phyloP scores from a whole-genome alignment of 305 asterid genomes.

The Fraxinus paxiana region DNA sequence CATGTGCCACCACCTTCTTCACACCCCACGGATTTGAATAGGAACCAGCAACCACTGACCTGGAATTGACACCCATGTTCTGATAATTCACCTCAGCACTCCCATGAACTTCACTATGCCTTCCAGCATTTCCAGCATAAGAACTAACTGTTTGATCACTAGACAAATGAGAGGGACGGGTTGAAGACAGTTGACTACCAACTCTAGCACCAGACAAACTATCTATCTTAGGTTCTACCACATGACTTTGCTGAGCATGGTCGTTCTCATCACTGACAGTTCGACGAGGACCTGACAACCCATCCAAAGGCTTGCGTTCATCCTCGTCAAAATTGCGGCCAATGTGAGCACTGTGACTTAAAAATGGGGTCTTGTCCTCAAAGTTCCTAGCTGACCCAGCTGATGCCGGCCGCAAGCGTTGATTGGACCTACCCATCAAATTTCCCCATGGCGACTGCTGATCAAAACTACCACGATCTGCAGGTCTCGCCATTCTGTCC shows the following conservation, averaged over 20 bases:
- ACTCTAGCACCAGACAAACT: slow-evolving; percentile 39
- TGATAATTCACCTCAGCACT: slow-evolving; percentile 40
- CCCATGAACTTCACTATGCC: slow-evolving; percentile 52
- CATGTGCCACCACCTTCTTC: slow-evolving; percentile 51
- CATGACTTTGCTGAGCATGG: slow-evolving; percentile 39
- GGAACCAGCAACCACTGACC: slow-evolving; percentile 47
- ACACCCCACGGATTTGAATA: slow-evolving; percentile 82
- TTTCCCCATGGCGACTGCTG: slow-evolving; percentile 66
- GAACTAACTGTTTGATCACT: slow-evolving; percentile 41
- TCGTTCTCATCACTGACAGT: slow-evolving; percentile 63
- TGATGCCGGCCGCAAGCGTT: slow-evolving; percentile 73
- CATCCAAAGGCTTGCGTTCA: slow-evolving; percentile 90
- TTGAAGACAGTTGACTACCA: slow-evolving; percentile 39
- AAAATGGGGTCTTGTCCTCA: slow-evolving; percentile 66
- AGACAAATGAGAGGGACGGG: slow-evolving; percentile 44
- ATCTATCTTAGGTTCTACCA: slow-evolving; percentile 44
- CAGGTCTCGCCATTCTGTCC: slow-evolving; percentile 60
- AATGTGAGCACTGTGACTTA: slow-evolving; percentile 47
- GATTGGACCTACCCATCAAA: slow-evolving; percentile 57
- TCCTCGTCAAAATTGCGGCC: slow-evolving; percentile 93
- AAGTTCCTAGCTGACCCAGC: slow-evolving; percentile 67
- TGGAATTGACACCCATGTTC: slow-evolving; percentile 38
- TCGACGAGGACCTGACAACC: slow-evolving; percentile 67
- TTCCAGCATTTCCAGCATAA: slow-evolving; percentile 53
- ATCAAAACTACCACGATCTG: slow-evolving; percentile 60